These are phyloP conservation scores for Phytophthora niederhauseri DNA, from an alignment of 352 stramenopile species.

Conservation along the genomic window DNA sequence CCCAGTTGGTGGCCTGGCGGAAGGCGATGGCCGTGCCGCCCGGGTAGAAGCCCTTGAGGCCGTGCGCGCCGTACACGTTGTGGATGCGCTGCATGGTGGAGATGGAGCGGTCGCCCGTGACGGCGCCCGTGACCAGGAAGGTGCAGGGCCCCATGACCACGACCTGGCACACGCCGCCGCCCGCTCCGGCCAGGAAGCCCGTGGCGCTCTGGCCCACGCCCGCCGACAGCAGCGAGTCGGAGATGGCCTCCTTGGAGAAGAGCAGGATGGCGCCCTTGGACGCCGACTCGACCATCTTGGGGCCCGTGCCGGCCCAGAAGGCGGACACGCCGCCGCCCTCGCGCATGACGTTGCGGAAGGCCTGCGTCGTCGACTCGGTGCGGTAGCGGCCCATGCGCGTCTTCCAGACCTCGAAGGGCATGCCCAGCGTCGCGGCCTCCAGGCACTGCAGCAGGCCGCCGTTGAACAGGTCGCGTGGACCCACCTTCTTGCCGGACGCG, in stretches of 20 bases:
- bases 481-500: conserved; percentile 82
- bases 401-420: conserved; percentile 95
- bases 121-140: conserved; percentile 90
- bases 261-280: conserved; percentile 92
- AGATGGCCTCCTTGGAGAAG: conserved; percentile 90
- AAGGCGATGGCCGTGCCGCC: conserved; percentile 92
- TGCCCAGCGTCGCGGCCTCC: conserved; percentile 89
- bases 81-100: conserved; percentile 80
- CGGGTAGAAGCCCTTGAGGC: conserved; percentile 92
- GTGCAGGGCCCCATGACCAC: conserved; percentile 92
- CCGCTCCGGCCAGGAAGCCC: conserved; percentile 83
- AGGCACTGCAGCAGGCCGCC: conserved; percentile 88
- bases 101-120: conserved; percentile 92
- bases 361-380: conserved; percentile 75
- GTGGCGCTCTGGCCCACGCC: conserved; percentile 70
- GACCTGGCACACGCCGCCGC: conserved; percentile 88
- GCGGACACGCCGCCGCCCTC: conserved; percentile 78
- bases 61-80: conserved; percentile 86
- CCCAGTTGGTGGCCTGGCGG: conserved; percentile 93
- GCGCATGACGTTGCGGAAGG: conserved; percentile 90
- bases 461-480: conserved; percentile 78
- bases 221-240: conserved; percentile 75
- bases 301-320: conserved; percentile 90
- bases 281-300: conserved; percentile 93
- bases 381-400: conserved; percentile 93